These are phyloP conservation scores for Musa schizocarpa DNA, from an alignment of 176 grass and related monocot species.

Conservation along the genomic window DNA sequence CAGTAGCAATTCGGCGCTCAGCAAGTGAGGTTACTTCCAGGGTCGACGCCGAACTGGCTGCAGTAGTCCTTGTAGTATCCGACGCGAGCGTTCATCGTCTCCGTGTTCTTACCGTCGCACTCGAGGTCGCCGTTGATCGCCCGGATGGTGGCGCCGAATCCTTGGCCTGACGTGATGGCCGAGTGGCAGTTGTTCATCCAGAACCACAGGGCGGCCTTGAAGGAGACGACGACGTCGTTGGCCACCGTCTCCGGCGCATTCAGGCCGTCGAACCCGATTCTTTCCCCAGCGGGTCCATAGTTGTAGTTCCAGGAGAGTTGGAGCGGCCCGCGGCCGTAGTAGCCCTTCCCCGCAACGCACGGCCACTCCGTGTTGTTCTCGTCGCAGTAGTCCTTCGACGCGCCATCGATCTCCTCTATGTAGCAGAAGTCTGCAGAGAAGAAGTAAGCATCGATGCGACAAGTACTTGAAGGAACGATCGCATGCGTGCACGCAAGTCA, in stretches of 20 bases:
- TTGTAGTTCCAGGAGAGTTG: constrained; percentile 93
- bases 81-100: constrained; percentile 34
- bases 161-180: constrained; percentile 35
- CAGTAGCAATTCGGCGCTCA: constrained; percentile 5
- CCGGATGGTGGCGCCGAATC: constrained; percentile 50
- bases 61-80: constrained; percentile 67
- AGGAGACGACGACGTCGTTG: constrained; percentile 43
- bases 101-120: constrained; percentile 58
- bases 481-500: background rate
- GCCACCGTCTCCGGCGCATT: constrained; percentile 61
- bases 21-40: constrained; percentile 61
- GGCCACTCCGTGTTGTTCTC: constrained; percentile 31
- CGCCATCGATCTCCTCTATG: constrained; percentile 77
- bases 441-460: background rate
- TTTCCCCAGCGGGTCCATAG: constrained; percentile 63
- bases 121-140: constrained; percentile 53
- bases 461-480: background rate
- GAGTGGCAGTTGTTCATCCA: constrained; percentile 62
- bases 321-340: constrained; percentile 74
- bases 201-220: constrained; percentile 74
- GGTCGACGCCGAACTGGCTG: constrained; percentile 66
- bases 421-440: constrained; percentile 65
- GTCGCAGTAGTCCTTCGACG: constrained; percentile 80
- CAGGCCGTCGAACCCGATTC: constrained; percentile 82
- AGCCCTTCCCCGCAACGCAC: constrained; percentile 50